phyloP scores from a whole-genome alignment of 805 yeast genomes.

The Starmerella asiatica region DNA sequence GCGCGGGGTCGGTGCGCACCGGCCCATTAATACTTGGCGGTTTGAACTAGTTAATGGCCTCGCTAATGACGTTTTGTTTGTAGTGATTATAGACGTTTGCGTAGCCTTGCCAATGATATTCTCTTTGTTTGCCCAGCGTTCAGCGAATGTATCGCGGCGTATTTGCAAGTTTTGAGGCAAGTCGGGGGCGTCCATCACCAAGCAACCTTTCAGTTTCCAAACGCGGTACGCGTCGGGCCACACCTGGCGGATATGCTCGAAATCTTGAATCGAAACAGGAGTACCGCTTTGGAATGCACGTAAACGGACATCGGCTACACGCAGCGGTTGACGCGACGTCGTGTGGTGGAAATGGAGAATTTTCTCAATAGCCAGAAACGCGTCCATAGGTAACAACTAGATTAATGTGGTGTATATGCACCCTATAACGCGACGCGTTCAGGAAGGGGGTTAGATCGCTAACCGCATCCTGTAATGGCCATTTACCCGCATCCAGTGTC shows the following conservation, averaged over 20 bases:
- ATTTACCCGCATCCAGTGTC: no score
- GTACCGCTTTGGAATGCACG: slow-evolving; percentile 19
- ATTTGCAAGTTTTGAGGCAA: slow-evolving; percentile 8
- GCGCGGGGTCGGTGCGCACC: not conserved
- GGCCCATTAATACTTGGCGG: slow-evolving; percentile 5
- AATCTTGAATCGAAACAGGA: slow-evolving; percentile 13
- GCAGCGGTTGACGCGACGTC: slow-evolving; percentile 18
- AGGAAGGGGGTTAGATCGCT: no score
- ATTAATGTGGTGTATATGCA: no score
- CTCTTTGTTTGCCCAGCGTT: slow-evolving; percentile 10
- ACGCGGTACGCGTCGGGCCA: slow-evolving; percentile 21
- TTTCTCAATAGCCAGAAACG: slow-evolving; percentile 21
- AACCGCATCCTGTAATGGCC: no score
- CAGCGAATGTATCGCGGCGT: slow-evolving; percentile 3
- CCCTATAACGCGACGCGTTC: no score
- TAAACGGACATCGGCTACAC: slow-evolving; percentile 15
- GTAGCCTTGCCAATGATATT: slow-evolving; percentile 1
- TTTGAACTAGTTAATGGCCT: not conserved
- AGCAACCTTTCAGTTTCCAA: slow-evolving; percentile 5
- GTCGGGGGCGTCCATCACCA: slow-evolving; percentile 10
- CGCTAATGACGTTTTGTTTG: not conserved
- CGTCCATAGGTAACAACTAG: no score
- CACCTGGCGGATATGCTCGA: slow-evolving; percentile 18
- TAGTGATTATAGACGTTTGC: slow-evolving; percentile 2
- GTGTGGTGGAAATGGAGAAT: slow-evolving; percentile 19